Evolutionary conservation across 768 basidiomycete species (phyloP), one percentile per base, ranked within the genome.

Genomic region (Mycena filopes): DNA sequence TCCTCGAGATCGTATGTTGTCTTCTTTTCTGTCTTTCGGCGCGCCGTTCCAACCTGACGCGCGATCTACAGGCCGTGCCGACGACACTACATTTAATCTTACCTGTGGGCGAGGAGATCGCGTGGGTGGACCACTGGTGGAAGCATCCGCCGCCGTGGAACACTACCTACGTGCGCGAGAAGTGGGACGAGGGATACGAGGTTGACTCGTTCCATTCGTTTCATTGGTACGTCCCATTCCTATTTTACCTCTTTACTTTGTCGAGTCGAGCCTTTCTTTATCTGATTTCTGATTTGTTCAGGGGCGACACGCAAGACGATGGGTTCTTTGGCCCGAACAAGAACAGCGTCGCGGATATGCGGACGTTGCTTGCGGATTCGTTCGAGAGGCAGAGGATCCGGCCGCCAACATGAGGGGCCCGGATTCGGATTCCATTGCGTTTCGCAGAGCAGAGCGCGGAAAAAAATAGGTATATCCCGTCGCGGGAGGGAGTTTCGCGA

Each of bases 51-150:
- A 12, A 2, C 28, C 15, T 29, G 8, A 29, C 11, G 3, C 21
- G 29, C 8, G 4, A 29, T 48, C 12, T 55, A 12, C 60, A 61
- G 60, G 84, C 82, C 16, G 73, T 77, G 0, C 84, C 84, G 0
- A 84, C 83, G 33, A 72, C 78, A 1, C 69, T 83, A 3, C 84
- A 86, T 63, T 70, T 85, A 3, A 80, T 81, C 15, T 70, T 77
- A 1, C 79, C 83, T 1, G 77, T 61, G 0, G 71, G 70, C 23
- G 83, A 85, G 48, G 63, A 71, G 6, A 84, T 86, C 41, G 77
- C 78, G 25, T 86, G 74, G 51, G 82, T 86, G 21, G 84, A 86
- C 63, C 84, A 85, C 77, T 82, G 81, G 82, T 84, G 84, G 83
- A 83, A 84, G 42, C 81, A 78, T 70, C 70, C 77, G 20, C 81